Base-by-base conservation (phyloP, 1,284 basidiomycete genomes). In the Melampsora larici-populina region DNA sequence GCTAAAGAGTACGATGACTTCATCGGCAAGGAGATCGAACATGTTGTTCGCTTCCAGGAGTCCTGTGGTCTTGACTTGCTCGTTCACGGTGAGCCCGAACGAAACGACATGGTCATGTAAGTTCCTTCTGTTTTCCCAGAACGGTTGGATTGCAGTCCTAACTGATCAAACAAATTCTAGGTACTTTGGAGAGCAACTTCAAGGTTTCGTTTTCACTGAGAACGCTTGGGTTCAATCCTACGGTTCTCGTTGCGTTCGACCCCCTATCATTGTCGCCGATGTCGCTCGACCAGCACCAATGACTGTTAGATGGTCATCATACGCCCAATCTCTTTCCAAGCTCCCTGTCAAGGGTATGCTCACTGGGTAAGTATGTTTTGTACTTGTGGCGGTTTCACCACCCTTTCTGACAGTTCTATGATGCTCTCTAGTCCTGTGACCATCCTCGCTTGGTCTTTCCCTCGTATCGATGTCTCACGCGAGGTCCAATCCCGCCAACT, bases 401-500 rank as follows among this genome's bases (percentile, higher is more conserved):
- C 31, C 7, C 43, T 70, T 7, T 17, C n/a, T 24, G n/a, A 26
- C 15, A n/a, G 36, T 21, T 40, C 3, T 9, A 43, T 11, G 0
- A 43, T 46, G 43, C 15, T 26, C 55, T 13, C 8, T 51, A 78
- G 76, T 43, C 85, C 84, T 62, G 84, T 85, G 80, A 85, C 85
- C 78, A 97, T 99, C 86, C 90, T 99, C 86, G 98, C 98, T 89
- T 99, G 97, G 97, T 99, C 97, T 62, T 99, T 99, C 96, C 97
- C 97, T 83, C 96, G 97, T 87, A 94, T 93, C 81, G 97, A 99
- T 85, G 91, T 99, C 83, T 89, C 92, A 79, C 93, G 93, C 85
- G 97, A 99, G 87, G 85, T 96, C 80, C 97, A 99, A 87, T 94
- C 94, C 85, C 94, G 95, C 88, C 97, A 99, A 86, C 91, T 99